phyloP scores from a whole-genome alignment of 139 green algal species.

The Nannochloris sp. region DNA sequence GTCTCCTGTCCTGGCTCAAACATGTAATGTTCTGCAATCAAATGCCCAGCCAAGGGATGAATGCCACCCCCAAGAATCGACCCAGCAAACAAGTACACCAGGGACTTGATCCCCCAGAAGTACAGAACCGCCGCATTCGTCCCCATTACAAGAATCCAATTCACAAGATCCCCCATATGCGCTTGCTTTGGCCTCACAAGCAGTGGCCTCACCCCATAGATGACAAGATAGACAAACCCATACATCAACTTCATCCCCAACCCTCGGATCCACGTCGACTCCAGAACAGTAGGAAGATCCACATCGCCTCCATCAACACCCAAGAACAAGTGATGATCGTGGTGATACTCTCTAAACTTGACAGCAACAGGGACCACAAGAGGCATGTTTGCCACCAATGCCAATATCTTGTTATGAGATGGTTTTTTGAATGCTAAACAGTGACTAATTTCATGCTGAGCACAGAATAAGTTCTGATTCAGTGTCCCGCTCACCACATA shows the following conservation, averaged over 20 bases:
- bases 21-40: constrained; percentile 70
- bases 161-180: constrained; percentile 34
- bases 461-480: constrained; percentile 60
- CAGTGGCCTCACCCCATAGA: constrained; percentile 56
- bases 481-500: constrained; percentile 47
- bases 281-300: constrained; percentile 43
- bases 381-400: constrained; percentile 45
- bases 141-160: constrained; percentile 32
- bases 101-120: constrained; percentile 38
- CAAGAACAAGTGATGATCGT: constrained; percentile 63
- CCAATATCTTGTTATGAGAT: constrained; percentile 47
- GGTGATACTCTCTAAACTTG: constrained; percentile 65
- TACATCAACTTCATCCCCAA: constrained; percentile 31
- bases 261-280: constrained; percentile 30
- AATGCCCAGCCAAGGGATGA: constrained; percentile 64
- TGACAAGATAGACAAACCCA: constrained; percentile 42
- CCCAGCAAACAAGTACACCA: constrained; percentile 50
- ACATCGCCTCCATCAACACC: constrained; percentile 55
- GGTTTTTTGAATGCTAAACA: constrained; percentile 47
- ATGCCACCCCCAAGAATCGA: constrained; percentile 44
- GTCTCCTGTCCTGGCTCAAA: constrained; percentile 63
- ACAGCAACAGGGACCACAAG: constrained; percentile 50
- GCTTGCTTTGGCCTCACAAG: constrained; percentile 48
- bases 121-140: constrained; percentile 40
- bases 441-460: constrained; percentile 64